Evolutionary conservation across 2,329 filamentous ascomycete genomes (phyloP).

Genomic region (Pestalotiopsis sp.): DNA sequence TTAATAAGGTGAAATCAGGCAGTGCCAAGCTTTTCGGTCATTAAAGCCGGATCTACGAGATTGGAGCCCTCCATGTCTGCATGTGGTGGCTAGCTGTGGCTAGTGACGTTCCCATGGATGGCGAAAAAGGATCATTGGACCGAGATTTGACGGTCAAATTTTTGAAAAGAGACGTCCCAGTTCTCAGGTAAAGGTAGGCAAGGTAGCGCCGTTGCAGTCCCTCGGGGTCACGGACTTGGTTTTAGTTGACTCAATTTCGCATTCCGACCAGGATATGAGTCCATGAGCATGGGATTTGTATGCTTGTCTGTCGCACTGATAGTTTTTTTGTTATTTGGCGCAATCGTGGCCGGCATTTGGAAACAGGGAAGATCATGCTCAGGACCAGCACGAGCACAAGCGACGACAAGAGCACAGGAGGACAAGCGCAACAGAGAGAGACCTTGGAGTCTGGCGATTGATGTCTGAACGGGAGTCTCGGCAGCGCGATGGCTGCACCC

Average conservation of each 20-base stretch:
- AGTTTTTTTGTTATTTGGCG: neutral
- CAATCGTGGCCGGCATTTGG: neutral
- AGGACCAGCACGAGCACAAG: neutral
- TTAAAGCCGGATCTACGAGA: slow-evolving; percentile 9
- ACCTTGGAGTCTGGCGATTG: no score
- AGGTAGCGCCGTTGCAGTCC: neutral
- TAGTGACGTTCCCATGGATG: neutral
- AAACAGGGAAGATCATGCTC: neutral
- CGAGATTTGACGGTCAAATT: slow-evolving; percentile 10
- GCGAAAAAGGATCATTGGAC: slow-evolving; percentile 7
- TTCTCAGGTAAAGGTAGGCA: neutral
- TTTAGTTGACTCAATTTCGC: neutral
- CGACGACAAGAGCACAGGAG: neutral
- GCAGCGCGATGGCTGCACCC: neutral
- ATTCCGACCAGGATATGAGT: neutral
- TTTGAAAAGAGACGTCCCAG: no score
- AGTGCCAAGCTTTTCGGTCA: slow-evolving; percentile 10
- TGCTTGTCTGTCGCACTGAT: neutral
- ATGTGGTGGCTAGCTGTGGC: slow-evolving; percentile 1
- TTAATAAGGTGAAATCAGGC: slow-evolving; percentile 4
- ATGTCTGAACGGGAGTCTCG: neutral
- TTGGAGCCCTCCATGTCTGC: slow-evolving; percentile 1
- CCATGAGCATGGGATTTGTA: neutral
- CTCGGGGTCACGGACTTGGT: neutral
- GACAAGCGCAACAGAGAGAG: neutral